Percentiles rank a stretch among this genome's conserved stretches.
Evolutionary conservation across 805 yeast species (phyloP).

Genomic region (Ogataea ganodermae): DNA sequence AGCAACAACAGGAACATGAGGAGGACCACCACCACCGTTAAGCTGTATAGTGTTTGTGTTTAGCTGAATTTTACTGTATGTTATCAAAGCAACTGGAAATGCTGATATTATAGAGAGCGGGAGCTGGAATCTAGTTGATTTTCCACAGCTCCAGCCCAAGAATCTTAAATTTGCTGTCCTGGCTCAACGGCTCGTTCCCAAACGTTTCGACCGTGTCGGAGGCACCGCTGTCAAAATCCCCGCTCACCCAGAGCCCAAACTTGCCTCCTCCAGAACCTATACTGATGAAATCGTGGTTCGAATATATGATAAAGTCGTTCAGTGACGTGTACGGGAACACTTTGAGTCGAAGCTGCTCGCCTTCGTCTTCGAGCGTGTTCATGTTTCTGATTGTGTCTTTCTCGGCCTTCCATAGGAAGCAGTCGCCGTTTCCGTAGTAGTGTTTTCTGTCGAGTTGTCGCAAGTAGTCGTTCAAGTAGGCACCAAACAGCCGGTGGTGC

Average conservation of each 20-base stretch:
- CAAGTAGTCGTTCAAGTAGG: slow-evolving; percentile 71
- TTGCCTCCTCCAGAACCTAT: slow-evolving; percentile 93
- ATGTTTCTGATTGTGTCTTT: slow-evolving; percentile 38
- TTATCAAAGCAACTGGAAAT: too few species aligned
- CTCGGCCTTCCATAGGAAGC: slow-evolving; percentile 86
- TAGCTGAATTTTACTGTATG: too few species aligned
- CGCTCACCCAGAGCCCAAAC: slow-evolving; percentile 88
- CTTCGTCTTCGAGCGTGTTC: slow-evolving; percentile 18
- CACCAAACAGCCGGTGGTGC: slow-evolving; percentile 69
- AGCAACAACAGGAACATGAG: too few species aligned
- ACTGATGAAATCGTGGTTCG: slow-evolving; percentile 74
- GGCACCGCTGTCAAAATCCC: slow-evolving; percentile 72
- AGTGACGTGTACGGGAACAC: slow-evolving; percentile 88
- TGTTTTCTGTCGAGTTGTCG: slow-evolving; percentile 70
- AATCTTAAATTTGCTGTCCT: slow-evolving; percentile 63
- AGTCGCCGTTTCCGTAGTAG: slow-evolving; percentile 93
- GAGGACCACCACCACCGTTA: too few species aligned
- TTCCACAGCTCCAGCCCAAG: slow-evolving; percentile 86
- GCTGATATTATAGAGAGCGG: background rate
- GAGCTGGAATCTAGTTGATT: slow-evolving; percentile 39
- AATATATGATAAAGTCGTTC: slow-evolving; percentile 83
- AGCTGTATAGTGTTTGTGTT: too few species aligned
- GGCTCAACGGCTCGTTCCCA: slow-evolving; percentile 76
- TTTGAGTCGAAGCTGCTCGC: slow-evolving; percentile 52
- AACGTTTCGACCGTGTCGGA: slow-evolving; percentile 79